Conservation (phyloP, 257 asterid genomes). For the Cordia subcordata region DNA sequence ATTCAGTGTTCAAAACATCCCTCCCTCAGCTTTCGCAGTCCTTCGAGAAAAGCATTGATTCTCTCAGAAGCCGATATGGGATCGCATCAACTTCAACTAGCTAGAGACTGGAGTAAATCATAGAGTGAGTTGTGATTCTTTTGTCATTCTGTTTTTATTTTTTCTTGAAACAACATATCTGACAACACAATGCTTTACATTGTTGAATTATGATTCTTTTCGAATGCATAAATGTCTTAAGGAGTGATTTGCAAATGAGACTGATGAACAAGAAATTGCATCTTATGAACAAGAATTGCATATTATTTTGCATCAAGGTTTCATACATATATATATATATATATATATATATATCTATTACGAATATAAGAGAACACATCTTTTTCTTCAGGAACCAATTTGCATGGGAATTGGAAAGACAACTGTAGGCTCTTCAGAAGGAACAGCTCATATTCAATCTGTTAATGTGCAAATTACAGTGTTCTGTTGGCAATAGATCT, state of each 20-base stretch:
- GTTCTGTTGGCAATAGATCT: neutral
- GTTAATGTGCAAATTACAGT: neutral
- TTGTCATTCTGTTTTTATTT: too few relatives aligned
- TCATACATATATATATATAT: too few relatives aligned
- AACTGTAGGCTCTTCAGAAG: neutral
- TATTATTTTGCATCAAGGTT: neutral
- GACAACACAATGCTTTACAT: too few relatives aligned
- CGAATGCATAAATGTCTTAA: too few relatives aligned
- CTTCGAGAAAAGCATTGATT: constrained; percentile 57
- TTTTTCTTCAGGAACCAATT: neutral
- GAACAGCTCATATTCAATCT: neutral
- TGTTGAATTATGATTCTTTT: too few relatives aligned
- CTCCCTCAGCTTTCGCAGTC: constrained; percentile 64
- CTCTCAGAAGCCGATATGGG: constrained; percentile 70
- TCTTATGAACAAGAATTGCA: too few relatives aligned
- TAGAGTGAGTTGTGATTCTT: neutral
- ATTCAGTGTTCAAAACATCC: constrained; percentile 68
- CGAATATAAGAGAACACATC: neutral
- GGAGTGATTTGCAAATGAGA: too few relatives aligned
- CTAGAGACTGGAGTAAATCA: neutral
- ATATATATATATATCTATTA: too few relatives aligned
- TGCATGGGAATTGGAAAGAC: neutral
- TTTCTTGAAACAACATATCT: too few relatives aligned
- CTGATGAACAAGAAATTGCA: too few relatives aligned
- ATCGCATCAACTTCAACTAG: constrained; percentile 43